Conservation (phyloP, 768 basidiomycete genomes). For the Filobasidium floriforme region DNA sequence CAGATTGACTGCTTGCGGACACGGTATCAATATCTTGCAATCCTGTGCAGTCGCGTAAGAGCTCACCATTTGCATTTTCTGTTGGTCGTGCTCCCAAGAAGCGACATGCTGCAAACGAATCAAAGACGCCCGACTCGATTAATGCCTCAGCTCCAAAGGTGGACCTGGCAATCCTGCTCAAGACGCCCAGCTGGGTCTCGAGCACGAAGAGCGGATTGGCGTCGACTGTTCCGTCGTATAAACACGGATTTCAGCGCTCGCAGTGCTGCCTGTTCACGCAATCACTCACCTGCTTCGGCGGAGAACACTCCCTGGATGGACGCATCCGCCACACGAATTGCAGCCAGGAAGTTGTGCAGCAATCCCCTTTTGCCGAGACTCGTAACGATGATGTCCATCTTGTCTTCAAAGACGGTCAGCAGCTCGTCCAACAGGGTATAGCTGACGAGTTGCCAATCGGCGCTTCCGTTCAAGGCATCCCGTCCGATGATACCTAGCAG, state of each 20-base stretch:
- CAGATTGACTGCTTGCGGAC: background rate
- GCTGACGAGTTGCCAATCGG: conserved; percentile 20
- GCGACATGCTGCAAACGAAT: conserved; percentile 13
- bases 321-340: conserved; percentile 11
- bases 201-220: conserved; percentile 17
- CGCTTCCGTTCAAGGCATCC: conserved; percentile 21
- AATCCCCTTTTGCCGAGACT: conserved; percentile 12
- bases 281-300: conserved; percentile 9
- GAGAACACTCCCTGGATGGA: background rate
- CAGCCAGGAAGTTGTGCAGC: conserved; percentile 15
- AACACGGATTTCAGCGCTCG: background rate
- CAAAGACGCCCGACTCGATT: conserved; percentile 17
- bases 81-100: conserved; percentile 8
- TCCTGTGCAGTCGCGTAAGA: background rate
- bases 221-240: conserved; percentile 1
- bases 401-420: background rate
- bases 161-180: conserved; percentile 17
- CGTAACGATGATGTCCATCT: conserved; percentile 4
- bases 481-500: conserved; percentile 14
- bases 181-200: conserved; percentile 18
- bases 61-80: background rate
- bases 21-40: background rate
- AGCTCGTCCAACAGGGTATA: conserved; percentile 20
- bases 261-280: background rate
- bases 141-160: conserved; percentile 18